phyloP scores from a whole-genome alignment of 177 flowering plant genomes.

The Vitis hybrid region DNA sequence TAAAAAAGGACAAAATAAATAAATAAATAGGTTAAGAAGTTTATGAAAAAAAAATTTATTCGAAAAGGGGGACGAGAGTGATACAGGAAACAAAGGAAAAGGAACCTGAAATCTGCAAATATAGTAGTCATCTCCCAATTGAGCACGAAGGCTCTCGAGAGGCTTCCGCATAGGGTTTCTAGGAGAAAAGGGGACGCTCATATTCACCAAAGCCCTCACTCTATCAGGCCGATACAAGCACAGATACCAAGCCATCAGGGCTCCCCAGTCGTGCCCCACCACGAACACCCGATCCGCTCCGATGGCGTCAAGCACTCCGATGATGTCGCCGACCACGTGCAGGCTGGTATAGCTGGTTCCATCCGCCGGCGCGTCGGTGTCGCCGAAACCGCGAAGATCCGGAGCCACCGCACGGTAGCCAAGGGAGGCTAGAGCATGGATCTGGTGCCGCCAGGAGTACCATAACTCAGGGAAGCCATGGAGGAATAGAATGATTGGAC shows the following conservation, averaged over 20 bases:
- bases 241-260: slow-evolving; percentile 26
- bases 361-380: slow-evolving; percentile 23
- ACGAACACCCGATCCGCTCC: slow-evolving; percentile 37
- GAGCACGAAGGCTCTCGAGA: not conserved
- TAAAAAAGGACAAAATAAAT: no score
- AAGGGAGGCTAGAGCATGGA: slow-evolving; percentile 12
- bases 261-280: slow-evolving; percentile 50
- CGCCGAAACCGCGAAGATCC: slow-evolving; percentile 54
- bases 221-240: slow-evolving; percentile 33
- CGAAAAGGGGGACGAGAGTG: no score
- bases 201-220: slow-evolving; percentile 35
- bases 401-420: slow-evolving; percentile 61
- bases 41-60: no score
- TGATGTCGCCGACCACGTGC: slow-evolving; percentile 48
- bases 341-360: slow-evolving; percentile 31
- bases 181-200: slow-evolving; percentile 28
- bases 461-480: slow-evolving; percentile 55
- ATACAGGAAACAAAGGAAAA: no score
- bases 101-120: slow-evolving; percentile 18
- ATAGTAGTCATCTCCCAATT: slow-evolving; percentile 27
- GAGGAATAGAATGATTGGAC: slow-evolving; percentile 33
- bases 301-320: slow-evolving; percentile 43
- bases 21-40: no score
- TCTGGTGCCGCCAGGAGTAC: slow-evolving; percentile 48
- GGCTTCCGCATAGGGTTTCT: slow-evolving; percentile 10